Conservation (phyloP, 768 basidiomycete genomes). For the Mycena haematopus region DNA sequence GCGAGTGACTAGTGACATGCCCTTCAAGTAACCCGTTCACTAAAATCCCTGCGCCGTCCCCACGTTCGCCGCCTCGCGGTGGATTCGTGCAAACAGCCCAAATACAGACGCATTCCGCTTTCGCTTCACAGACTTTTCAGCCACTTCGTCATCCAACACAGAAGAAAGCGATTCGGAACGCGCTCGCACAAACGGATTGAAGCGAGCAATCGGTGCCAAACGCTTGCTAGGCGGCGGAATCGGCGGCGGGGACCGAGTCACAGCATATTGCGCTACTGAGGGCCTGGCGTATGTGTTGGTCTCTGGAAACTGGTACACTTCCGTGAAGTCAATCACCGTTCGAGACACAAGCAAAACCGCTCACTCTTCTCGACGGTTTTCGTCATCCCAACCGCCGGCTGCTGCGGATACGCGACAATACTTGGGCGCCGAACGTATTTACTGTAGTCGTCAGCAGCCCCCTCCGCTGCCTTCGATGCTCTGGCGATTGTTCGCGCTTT, state of each 20-base stretch:
- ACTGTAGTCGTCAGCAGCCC: not conserved
- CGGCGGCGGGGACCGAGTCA: not conserved
- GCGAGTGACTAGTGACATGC: not conserved
- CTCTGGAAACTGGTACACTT: constrained; percentile 15
- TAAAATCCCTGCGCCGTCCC: constrained; percentile 1
- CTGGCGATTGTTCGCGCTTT: constrained; percentile 19
- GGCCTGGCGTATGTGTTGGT: not conserved
- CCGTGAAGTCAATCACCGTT: too few relatives aligned
- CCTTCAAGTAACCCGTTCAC: too few relatives aligned
- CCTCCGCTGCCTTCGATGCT: constrained; percentile 3
- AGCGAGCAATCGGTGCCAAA: constrained; percentile 35
- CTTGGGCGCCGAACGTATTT: not conserved
- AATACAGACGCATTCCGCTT: constrained; percentile 24
- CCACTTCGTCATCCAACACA: constrained; percentile 20
- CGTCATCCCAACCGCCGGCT: not conserved
- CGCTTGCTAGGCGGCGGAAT: constrained; percentile 22
- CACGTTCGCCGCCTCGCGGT: constrained; percentile 21
- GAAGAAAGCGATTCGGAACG: constrained; percentile 39
- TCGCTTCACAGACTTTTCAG: not conserved
- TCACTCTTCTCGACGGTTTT: constrained; percentile 7
- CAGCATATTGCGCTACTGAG: not conserved
- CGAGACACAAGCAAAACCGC: not conserved
- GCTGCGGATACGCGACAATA: not conserved
- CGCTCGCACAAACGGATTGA: constrained; percentile 35
- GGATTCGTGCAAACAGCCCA: constrained; percentile 20